These are phyloP conservation scores for Verticillium longisporum DNA, from an alignment of 2,329 filamentous ascomycete species.

Conservation along the genomic window DNA sequence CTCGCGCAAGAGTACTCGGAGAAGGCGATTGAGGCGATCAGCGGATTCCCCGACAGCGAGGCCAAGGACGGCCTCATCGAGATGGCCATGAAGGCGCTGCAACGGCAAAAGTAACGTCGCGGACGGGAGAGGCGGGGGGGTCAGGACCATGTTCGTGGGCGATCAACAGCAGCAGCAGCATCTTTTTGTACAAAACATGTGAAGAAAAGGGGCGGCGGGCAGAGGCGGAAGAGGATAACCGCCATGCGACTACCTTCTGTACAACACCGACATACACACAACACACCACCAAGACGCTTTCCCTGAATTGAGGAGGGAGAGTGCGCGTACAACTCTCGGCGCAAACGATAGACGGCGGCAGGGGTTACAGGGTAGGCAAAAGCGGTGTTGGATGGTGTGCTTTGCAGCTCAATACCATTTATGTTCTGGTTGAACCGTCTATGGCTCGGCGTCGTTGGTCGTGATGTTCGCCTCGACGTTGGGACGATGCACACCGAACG, in stretches of 20 bases:
- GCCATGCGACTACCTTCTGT: background rate
- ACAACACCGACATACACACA: background rate
- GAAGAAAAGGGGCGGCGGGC: background rate
- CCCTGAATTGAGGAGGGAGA: background rate
- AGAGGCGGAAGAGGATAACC: background rate
- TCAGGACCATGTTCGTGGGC: background rate
- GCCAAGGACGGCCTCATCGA: conserved; percentile 87
- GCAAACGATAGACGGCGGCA: background rate
- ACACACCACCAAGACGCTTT: background rate
- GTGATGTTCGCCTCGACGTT: conserved; percentile 20
- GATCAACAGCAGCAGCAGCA: background rate
- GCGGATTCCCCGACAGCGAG: conserved; percentile 83
- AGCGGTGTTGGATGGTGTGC: background rate
- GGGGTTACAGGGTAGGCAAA: background rate
- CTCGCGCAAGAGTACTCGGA: conserved; percentile 87
- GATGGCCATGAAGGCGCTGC: conserved; percentile 89
- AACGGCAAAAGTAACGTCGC: conserved; percentile 67
- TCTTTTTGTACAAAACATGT: background rate
- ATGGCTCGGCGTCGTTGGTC: conserved; percentile 25
- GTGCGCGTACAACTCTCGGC: background rate
- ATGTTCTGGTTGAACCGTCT: background rate
- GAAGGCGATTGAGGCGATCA: conserved; percentile 79
- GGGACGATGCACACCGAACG: background rate
- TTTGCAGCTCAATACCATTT: background rate
- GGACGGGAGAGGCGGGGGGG: background rate